Conservation (phyloP, 1,139 yeast genomes). For the Nakaseomyces kungkrabaensis region DNA sequence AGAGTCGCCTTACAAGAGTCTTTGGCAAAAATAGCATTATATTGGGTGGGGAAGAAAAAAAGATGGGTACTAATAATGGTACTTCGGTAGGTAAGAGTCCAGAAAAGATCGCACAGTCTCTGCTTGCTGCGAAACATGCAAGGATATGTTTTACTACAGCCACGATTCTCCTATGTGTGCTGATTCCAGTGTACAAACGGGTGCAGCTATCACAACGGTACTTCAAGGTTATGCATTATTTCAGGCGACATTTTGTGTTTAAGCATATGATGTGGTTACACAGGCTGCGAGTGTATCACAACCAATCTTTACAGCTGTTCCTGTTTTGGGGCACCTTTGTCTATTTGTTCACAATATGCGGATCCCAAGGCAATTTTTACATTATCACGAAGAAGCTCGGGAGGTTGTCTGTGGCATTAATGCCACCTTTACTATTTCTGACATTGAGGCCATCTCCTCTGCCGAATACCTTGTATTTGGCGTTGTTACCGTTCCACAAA, state of each 20-base stretch:
- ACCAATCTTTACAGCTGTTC: conserved; percentile 17
- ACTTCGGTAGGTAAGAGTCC: background rate
- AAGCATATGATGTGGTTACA: conserved; percentile 14
- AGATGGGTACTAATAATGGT: background rate
- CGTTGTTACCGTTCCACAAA: conserved; percentile 55
- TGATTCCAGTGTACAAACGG: conserved; percentile 19
- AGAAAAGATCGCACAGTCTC: conserved; percentile 1
- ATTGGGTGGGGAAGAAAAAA: background rate
- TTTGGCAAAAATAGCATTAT: no score
- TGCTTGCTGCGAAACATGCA: background rate
- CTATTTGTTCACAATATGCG: conserved; percentile 10
- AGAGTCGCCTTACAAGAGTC: no score
- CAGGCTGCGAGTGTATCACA: conserved; percentile 20
- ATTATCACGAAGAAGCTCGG: conserved; percentile 31
- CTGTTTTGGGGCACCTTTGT: conserved; percentile 18
- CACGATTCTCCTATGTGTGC: conserved; percentile 13
- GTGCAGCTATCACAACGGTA: conserved; percentile 15
- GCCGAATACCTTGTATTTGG: conserved; percentile 46
- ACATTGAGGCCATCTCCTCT: conserved; percentile 53
- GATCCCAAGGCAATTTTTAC: conserved; percentile 17
- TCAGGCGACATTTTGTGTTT: conserved; percentile 18
- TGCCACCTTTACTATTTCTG: conserved; percentile 56
- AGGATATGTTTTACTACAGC: conserved; percentile 1
- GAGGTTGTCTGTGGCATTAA: conserved; percentile 52
- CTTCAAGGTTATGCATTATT: conserved; percentile 18